These are phyloP conservation scores for Phialophora chinensis DNA, from an alignment of 2,329 filamentous ascomycete species.

Conservation along the genomic window DNA sequence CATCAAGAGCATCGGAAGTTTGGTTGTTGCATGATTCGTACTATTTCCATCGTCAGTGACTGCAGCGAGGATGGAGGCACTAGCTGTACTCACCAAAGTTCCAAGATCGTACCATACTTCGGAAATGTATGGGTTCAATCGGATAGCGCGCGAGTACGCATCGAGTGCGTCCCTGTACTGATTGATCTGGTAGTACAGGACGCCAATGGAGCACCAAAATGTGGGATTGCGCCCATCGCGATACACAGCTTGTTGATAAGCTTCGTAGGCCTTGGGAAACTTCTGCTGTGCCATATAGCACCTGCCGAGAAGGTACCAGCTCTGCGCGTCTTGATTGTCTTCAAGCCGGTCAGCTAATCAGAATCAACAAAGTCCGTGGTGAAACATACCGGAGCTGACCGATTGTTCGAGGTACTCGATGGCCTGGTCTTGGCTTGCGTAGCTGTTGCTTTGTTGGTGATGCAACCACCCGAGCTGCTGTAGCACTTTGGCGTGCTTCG, in stretches of 20 bases:
- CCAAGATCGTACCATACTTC: slow-evolving; percentile 99
- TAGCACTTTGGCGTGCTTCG: slow-evolving; percentile 95
- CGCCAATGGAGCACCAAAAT: slow-evolving; percentile 99
- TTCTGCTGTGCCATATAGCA: slow-evolving; percentile 99
- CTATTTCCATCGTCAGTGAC: slow-evolving; percentile 55
- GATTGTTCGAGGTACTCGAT: slow-evolving; percentile 98
- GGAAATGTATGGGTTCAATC: slow-evolving; percentile 95
- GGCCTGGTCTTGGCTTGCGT: slow-evolving; percentile 89
- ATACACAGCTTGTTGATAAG: slow-evolving; percentile 98
- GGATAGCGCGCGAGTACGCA: slow-evolving; percentile 94
- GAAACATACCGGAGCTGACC: slow-evolving; percentile 78
- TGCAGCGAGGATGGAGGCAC: neutral
- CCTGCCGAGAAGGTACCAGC: slow-evolving; percentile 95
- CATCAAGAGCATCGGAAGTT: slow-evolving; percentile 92
- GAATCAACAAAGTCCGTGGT: neutral
- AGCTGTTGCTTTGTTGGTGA: slow-evolving; percentile 92
- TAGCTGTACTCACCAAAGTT: slow-evolving; percentile 73
- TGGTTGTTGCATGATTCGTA: slow-evolving; percentile 99
- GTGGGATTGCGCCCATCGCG: slow-evolving; percentile 96
- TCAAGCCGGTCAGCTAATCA: slow-evolving; percentile 11
- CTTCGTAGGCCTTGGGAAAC: slow-evolving; percentile 97
- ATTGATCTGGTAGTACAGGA: slow-evolving; percentile 99
- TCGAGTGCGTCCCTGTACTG: slow-evolving; percentile 98
- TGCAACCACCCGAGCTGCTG: slow-evolving; percentile 98
- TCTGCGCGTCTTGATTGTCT: slow-evolving; percentile 96